These are phyloP conservation scores for Plasmodium fragile DNA, from an alignment of 169 alveolate species.

Conservation along the genomic window DNA sequence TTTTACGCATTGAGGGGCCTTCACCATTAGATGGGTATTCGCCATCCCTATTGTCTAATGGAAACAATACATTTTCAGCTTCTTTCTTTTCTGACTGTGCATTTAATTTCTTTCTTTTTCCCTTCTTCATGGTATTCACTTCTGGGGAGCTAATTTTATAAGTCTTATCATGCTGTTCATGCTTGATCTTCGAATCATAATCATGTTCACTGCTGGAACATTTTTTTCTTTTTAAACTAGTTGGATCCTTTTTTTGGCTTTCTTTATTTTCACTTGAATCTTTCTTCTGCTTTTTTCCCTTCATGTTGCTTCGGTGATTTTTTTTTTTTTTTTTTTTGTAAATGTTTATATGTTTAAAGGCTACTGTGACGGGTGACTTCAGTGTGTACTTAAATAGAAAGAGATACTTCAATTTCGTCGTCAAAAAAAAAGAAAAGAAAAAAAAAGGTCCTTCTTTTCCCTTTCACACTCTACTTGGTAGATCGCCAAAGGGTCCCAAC, in stretches of 20 bases:
- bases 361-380: neutral
- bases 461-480: neutral
- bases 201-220: neutral
- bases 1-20: neutral
- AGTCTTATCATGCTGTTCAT: neutral
- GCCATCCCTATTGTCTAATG: neutral
- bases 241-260: neutral
- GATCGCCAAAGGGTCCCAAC: neutral
- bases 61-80: neutral
- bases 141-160: neutral
- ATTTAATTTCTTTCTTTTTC: neutral
- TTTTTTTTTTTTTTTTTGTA: neutral
- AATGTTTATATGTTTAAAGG: neutral
- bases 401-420: neutral
- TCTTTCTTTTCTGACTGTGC: neutral
- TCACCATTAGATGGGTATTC: neutral
- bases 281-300: slow-evolving; percentile 11
- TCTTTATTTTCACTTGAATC: slow-evolving; percentile 16
- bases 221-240: slow-evolving; percentile 26
- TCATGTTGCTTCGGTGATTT: slow-evolving; percentile 8
- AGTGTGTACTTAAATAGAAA: neutral
- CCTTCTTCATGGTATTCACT: neutral
- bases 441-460: neutral
- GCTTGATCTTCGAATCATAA: neutral
- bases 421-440: neutral